Conservation (phyloP, 2,329 filamentous ascomycete genomes). For the Epichloe brachyelytri region DNA sequence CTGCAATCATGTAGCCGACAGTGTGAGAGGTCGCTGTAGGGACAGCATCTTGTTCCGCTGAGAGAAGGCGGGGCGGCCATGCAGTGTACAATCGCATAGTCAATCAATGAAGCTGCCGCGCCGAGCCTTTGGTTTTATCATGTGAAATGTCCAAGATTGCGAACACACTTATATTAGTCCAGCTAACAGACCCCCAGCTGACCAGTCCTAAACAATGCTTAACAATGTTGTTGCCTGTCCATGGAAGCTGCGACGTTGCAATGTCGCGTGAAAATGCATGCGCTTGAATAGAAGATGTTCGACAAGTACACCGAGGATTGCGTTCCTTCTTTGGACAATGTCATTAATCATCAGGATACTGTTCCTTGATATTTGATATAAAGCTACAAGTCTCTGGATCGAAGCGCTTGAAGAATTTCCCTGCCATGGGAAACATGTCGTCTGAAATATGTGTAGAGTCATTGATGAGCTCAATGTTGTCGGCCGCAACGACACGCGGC, state of each 20-base stretch:
- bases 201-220: not conserved
- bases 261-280: not conserved
- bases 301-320: not conserved
- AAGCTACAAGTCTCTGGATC: conserved; percentile 55
- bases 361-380: conserved; percentile 66
- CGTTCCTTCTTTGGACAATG: not conserved
- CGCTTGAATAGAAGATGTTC: not conserved
- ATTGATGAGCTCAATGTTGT: conserved; percentile 59
- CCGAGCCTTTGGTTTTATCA: not conserved
- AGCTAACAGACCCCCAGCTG: not conserved
- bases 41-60: not conserved
- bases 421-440: conserved; percentile 55
- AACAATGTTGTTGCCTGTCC: not conserved
- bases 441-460: conserved; percentile 35
- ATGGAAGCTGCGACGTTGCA: not conserved
- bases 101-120: not conserved
- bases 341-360: conserved; percentile 70
- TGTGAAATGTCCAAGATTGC: not conserved
- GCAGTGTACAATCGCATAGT: not conserved
- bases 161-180: not conserved
- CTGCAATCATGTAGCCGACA: not conserved
- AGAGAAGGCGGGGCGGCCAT: not conserved
- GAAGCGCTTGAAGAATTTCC: conserved; percentile 81
- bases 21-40: not conserved
- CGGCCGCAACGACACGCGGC: conserved; percentile 40